Evolutionary conservation across 2,329 filamentous ascomycete species (phyloP).

Genomic region (Coniochaeta sp.): DNA sequence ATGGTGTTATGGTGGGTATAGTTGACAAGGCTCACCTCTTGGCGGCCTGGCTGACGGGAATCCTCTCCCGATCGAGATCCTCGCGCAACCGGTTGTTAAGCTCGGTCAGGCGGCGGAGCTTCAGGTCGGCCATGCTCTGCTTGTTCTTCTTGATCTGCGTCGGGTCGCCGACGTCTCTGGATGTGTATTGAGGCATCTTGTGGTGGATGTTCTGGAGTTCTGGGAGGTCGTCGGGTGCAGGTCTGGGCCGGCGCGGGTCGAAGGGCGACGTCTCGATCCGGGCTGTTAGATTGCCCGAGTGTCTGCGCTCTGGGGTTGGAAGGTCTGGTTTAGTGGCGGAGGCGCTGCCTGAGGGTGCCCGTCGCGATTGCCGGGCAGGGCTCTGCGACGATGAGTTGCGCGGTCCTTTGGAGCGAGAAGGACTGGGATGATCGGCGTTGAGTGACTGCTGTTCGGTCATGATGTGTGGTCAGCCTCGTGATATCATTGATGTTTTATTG

Average conservation of each 20-base stretch:
- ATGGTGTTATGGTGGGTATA: no score
- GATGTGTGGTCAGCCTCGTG: not conserved
- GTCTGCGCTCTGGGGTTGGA: conserved; percentile 2
- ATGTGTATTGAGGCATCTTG: conserved; percentile 59
- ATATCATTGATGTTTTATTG: not conserved
- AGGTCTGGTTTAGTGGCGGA: no score
- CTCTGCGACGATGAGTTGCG: not conserved
- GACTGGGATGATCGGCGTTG: not conserved
- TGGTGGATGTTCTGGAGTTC: not conserved
- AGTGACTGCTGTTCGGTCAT: conserved; percentile 1
- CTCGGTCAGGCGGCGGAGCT: conserved; percentile 91
- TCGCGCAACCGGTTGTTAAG: conserved; percentile 93
- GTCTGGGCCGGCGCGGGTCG: not conserved
- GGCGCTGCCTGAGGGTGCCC: not conserved
- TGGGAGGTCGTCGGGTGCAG: not conserved
- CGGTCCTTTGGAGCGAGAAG: not conserved
- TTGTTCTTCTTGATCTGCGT: conserved; percentile 83
- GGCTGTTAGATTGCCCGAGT: not conserved
- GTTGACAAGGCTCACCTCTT: conserved; percentile 59
- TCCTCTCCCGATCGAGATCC: conserved; percentile 89
- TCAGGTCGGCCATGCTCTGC: conserved; percentile 98
- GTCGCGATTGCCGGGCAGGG: not conserved
- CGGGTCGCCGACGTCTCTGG: conserved; percentile 60
- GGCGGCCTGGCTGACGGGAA: conserved; percentile 90
- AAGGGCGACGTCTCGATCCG: not conserved